A percentile compares a stretch with the other conserved stretches of the same genome.
These are phyloP conservation scores for Cytospora chrysosperma DNA, from an alignment of 2,329 filamentous ascomycete species.

Conservation along the genomic window DNA sequence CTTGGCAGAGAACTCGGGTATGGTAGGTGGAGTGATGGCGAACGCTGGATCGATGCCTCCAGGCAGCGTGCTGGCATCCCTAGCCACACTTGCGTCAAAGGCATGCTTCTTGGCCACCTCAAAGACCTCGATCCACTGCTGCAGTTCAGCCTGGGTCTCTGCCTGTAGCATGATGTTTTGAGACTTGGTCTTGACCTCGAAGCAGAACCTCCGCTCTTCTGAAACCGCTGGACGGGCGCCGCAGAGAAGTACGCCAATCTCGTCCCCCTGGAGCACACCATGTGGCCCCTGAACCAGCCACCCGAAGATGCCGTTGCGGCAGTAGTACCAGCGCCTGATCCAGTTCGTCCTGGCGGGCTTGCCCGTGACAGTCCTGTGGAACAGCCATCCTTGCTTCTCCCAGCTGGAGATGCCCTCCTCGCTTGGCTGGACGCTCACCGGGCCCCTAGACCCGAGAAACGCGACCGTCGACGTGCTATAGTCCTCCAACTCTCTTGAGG, in stretches of 20 bases:
- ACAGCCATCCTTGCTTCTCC: constrained; percentile 96
- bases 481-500: constrained; percentile 88
- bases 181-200: constrained; percentile 98
- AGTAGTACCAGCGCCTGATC: constrained; percentile 92
- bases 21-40: constrained; percentile 82
- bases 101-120: constrained; percentile 92
- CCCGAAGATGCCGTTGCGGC: constrained; percentile 93
- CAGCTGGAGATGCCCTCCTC: constrained; percentile 50
- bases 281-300: constrained; percentile 83
- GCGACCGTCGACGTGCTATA: constrained; percentile 89
- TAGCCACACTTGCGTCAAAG: constrained; percentile 68
- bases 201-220: constrained; percentile 94
- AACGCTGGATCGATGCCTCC: constrained; percentile 73
- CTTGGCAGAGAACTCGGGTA: constrained; percentile 88
- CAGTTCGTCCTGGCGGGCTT: constrained; percentile 90
- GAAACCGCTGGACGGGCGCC: constrained; percentile 87
- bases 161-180: constrained; percentile 86
- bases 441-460: constrained; percentile 71
- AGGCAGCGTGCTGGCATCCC: constrained; percentile 46
- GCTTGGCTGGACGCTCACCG: constrained; percentile 60
- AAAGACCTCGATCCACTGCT: constrained; percentile 91
- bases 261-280: constrained; percentile 92
- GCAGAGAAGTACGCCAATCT: constrained; percentile 92
- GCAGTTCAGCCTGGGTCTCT: constrained; percentile 88
- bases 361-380: constrained; percentile 74